These are phyloP conservation scores for Aspergillus nanangensis DNA, from an alignment of 495 filamentous ascomycete genomes.

Conservation along the genomic window DNA sequence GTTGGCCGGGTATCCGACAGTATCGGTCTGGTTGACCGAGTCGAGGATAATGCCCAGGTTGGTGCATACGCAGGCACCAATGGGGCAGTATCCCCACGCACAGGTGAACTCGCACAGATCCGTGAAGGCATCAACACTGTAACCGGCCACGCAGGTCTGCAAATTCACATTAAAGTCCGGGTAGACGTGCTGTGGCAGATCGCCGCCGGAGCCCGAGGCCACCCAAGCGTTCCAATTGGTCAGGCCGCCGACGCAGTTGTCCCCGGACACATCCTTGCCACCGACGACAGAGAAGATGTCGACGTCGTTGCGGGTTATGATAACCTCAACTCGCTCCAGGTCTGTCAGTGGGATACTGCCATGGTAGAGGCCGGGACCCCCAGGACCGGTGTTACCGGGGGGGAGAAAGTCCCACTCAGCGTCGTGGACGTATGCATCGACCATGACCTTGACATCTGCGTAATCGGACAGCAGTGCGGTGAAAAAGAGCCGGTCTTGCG, in stretches of 20 bases:
- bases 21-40: background rate
- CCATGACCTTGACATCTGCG: conserved; percentile 38
- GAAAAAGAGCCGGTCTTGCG: conserved; percentile 30
- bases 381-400: conserved; percentile 16
- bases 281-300: conserved; percentile 45
- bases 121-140: conserved; percentile 39
- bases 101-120: conserved; percentile 20
- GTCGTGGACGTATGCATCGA: conserved; percentile 34
- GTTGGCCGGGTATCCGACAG: background rate
- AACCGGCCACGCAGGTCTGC: no score
- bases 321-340: no score
- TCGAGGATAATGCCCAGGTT: conserved; percentile 1
- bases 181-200: no score
- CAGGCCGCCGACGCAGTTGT: no score
- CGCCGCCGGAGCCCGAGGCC: no score
- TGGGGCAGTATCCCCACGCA: conserved; percentile 13
- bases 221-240: no score
- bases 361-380: conserved; percentile 53
- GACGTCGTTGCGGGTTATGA: conserved; percentile 37
- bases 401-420: conserved; percentile 28
- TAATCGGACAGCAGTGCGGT: conserved; percentile 13
- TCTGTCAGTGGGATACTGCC: conserved; percentile 42
- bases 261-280: conserved; percentile 14
- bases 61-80: conserved; percentile 10
- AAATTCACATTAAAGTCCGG: no score